Conservation (phyloP, 2,329 filamentous ascomycete genomes). For the Fusarium miscanthi region DNA sequence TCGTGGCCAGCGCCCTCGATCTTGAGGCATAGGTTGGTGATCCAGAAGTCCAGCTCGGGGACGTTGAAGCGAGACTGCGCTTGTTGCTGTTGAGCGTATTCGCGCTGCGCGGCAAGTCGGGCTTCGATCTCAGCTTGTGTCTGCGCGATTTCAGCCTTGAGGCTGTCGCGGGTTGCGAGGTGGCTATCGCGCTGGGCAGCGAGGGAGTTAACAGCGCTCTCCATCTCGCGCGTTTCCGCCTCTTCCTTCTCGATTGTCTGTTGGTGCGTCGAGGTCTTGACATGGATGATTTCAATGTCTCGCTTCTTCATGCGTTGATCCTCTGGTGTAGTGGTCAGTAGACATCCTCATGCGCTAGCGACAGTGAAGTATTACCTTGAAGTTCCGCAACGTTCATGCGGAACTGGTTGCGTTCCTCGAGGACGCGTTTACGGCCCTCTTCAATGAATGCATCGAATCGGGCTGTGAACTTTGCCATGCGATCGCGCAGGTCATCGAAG, state of each 20-base stretch:
- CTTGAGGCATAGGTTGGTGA: slow-evolving; percentile 85
- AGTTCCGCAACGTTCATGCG: slow-evolving; percentile 89
- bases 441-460: slow-evolving; percentile 96
- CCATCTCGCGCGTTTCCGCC: slow-evolving; percentile 81
- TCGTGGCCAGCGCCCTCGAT: slow-evolving; percentile 90
- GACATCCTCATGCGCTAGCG: neutral
- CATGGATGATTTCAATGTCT: slow-evolving; percentile 83
- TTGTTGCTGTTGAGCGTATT: slow-evolving; percentile 79
- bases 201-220: slow-evolving; percentile 68
- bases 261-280: slow-evolving; percentile 76
- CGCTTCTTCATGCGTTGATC: slow-evolving; percentile 90
- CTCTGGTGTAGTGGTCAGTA: slow-evolving; percentile 65
- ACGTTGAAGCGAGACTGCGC: slow-evolving; percentile 88
- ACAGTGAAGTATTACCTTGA: slow-evolving; percentile 72
- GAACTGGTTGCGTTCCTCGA: slow-evolving; percentile 95
- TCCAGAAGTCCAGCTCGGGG: slow-evolving; percentile 96
- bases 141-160: slow-evolving; percentile 71
- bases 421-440: slow-evolving; percentile 84
- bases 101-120: slow-evolving; percentile 76
- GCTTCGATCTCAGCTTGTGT: slow-evolving; percentile 77
- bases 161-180: slow-evolving; percentile 64
- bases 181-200: slow-evolving; percentile 70
- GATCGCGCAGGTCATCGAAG: slow-evolving; percentile 93
- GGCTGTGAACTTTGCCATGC: slow-evolving; percentile 91
- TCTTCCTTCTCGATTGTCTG: slow-evolving; percentile 81